Evolutionary conservation across 371 early-diverging fungal genomes (phyloP), one percentile per base, ranked within the genome.

Genomic region (Saksenaea oblongispora): DNA sequence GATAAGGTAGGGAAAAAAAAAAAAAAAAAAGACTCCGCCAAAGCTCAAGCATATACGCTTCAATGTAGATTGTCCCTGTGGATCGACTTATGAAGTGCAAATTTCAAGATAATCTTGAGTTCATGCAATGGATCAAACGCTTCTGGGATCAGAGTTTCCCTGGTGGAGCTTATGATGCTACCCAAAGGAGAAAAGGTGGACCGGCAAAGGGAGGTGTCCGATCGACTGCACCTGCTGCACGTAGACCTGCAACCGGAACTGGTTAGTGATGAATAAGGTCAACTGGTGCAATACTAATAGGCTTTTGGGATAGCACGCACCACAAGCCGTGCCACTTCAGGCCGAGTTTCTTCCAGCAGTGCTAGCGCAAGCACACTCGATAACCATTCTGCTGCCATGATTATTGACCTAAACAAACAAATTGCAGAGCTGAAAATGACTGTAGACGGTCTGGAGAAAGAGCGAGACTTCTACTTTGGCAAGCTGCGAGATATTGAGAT

Each of bases 31-130:
- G 90, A 95, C 57, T 93, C 93, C 37, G 94, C 88, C 9, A 92
- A 95, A 71, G 93, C 93, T 79, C 94, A 95, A 74, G n/a, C n/a
- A n/a, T n/a, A n/a, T n/a, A n/a, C n/a, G n/a, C 0, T 22, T 47
- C 2, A 22, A 22, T 18, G 15, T 54, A 90, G 87, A 77, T 82
- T 34, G 89, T 97, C 37, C 95, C 94, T 56, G 93, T 94, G 4
- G 92, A 96, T 37, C 78, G 88, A 4, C 79, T 98, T 67, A 81
- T 90, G 61, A 96, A 95, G 71, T 93, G 95, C 83, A 93, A 91
- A 67, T 93, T 97, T 80, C 97, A 96, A 76, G 98, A 98, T 78
- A 98, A 97, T 75, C 82, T 98, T 61, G 97, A 96, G 82, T 96
- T 98, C 69, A 68, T 95, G 71, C 97, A 97, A 69, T 97, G 96